Percentiles rank a stretch among this genome's conserved stretches.
These are phyloP conservation scores for Anthracocystis panici-leucophaei DNA, from an alignment of 1,284 basidiomycete species.

Conservation along the genomic window DNA sequence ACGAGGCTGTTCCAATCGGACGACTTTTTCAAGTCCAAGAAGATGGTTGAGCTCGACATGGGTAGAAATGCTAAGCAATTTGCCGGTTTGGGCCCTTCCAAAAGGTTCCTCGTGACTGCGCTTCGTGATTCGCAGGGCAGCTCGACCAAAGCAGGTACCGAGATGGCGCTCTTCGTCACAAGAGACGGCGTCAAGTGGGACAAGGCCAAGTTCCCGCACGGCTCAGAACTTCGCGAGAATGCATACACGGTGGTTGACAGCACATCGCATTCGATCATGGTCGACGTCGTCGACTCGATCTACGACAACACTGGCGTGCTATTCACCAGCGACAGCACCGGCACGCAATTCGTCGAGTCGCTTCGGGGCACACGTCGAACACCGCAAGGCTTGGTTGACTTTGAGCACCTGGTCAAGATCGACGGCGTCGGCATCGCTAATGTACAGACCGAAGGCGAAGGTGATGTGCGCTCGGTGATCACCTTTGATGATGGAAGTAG, in stretches of 20 bases:
- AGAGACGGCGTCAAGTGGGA: constrained; percentile 61
- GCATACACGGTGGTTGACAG: constrained; percentile 96
- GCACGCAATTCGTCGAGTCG: constrained; percentile 93
- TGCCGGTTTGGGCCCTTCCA: constrained; percentile 61
- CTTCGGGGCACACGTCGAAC: constrained; percentile 92
- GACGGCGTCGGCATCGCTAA: constrained; percentile 94
- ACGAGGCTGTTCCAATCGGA: constrained; percentile 62
- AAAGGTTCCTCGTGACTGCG: constrained; percentile 64
- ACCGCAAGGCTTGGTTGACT: constrained; percentile 88
- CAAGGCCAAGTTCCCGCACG: constrained; percentile 79
- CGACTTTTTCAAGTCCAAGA: constrained; percentile 61
- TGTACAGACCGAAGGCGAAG: constrained; percentile 76
- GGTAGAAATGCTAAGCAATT: constrained; percentile 63
- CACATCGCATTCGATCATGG: constrained; percentile 89
- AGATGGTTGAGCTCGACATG: constrained; percentile 58
- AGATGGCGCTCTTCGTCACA: constrained; percentile 66
- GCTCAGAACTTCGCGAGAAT: constrained; percentile 83
- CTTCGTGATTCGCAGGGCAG: constrained; percentile 55
- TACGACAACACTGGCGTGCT: constrained; percentile 83
- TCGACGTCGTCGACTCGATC: constrained; percentile 78
- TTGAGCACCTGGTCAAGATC: constrained; percentile 89
- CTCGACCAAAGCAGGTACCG: constrained; percentile 34
- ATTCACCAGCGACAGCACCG: constrained; percentile 93
- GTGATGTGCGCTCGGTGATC: constrained; percentile 81
- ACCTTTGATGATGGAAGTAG: constrained; percentile 92